Conservation (phyloP, 2,329 filamentous ascomycete species). For the Myriosclerotinia scirpicola region DNA sequence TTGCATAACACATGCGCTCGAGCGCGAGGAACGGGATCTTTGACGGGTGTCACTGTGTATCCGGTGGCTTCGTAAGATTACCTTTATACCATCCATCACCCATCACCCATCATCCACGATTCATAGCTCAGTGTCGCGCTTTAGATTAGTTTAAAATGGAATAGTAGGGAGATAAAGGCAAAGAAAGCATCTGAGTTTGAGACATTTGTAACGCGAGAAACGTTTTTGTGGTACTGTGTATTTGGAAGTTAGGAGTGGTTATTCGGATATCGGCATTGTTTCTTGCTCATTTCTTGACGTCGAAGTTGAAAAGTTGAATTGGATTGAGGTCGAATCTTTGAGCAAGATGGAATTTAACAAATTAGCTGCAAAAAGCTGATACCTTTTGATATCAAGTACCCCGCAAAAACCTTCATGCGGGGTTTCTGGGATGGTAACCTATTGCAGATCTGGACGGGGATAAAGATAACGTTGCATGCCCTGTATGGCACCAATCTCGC, state of each 20-base stretch:
- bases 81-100: no score
- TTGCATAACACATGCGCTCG: background rate
- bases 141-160: background rate
- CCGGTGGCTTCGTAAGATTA: background rate
- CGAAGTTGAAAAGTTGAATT: background rate
- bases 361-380: no score
- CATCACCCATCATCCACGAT: no score
- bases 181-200: background rate
- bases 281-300: background rate
- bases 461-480: slow-evolving; percentile 15
- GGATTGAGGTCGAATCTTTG: no score
- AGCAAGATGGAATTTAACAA: no score
- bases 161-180: no score
- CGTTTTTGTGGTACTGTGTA: slow-evolving; percentile 1
- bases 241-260: background rate
- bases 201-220: background rate
- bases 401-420: slow-evolving; percentile 6
- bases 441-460: background rate
- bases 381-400: background rate
- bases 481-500: background rate
- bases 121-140: no score
- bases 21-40: slow-evolving; percentile 1
- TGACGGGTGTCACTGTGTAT: slow-evolving; percentile 6
- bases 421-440: background rate
- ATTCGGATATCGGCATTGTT: background rate